These are phyloP conservation scores for Lycium ferocissimum DNA, from an alignment of 257 asterid species.

Conservation along the genomic window DNA sequence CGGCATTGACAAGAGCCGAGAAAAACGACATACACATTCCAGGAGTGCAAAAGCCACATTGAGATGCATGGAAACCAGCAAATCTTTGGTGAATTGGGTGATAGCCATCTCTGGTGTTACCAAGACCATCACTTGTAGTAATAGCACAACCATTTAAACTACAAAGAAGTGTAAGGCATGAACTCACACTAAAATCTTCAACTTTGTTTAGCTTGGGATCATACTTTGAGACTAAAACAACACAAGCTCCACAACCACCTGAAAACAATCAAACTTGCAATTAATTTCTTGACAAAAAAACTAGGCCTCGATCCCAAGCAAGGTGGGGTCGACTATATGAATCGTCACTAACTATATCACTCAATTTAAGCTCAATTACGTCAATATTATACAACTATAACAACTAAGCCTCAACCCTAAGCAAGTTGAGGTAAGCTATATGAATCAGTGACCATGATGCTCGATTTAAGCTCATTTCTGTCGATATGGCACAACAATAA, in stretches of 20 bases:
- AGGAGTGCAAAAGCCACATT: constrained; percentile 83
- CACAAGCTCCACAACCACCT: constrained; percentile 91
- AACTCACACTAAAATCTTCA: constrained; percentile 55
- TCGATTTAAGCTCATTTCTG: too few species aligned
- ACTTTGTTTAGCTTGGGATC: constrained; percentile 43
- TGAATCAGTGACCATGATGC: too few species aligned
- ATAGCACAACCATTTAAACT: constrained; percentile 69
- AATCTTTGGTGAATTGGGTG: constrained; percentile 77
- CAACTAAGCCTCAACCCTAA: too few species aligned
- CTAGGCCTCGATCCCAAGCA: background rate
- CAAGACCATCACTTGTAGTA: constrained; percentile 78
- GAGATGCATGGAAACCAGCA: constrained; percentile 82
- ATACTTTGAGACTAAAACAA: constrained; percentile 66
- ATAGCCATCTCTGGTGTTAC: constrained; percentile 70
- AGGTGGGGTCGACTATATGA: too few species aligned
- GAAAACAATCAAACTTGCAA: background rate
- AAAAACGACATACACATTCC: constrained; percentile 78
- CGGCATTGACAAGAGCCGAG: constrained; percentile 65
- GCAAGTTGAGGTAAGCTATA: background rate
- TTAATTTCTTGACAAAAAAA: background rate
- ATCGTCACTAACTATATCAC: too few species aligned
- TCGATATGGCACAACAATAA: too few species aligned
- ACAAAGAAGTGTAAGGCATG: constrained; percentile 76
- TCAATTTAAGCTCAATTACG: too few species aligned
- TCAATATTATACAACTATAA: too few species aligned